These are phyloP conservation scores for Rhodocollybia butyracea DNA, from an alignment of 768 basidiomycete genomes.

Conservation along the genomic window DNA sequence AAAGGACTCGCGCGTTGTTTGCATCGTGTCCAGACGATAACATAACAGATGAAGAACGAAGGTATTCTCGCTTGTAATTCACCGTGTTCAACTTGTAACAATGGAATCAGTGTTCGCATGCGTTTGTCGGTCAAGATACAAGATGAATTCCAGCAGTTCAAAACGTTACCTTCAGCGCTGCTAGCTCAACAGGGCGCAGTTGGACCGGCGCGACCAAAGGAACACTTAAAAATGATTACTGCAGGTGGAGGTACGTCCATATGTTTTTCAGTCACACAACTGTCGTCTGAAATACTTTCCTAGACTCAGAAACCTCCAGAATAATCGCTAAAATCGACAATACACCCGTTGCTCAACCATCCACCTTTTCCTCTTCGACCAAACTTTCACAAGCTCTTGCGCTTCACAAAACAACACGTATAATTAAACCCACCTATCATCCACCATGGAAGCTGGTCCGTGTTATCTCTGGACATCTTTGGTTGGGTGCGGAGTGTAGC, in stretches of 20 bases:
- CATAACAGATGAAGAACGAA: slow-evolving; percentile 65
- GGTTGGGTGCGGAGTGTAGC: slow-evolving; percentile 97
- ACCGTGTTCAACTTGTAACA: background rate
- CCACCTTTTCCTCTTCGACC: slow-evolving; percentile 62
- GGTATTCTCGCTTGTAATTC: slow-evolving; percentile 36
- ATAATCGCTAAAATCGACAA: slow-evolving; percentile 77
- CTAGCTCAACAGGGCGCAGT: slow-evolving; percentile 78
- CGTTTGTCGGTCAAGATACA: slow-evolving; percentile 82
- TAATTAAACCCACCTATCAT: slow-evolving; percentile 94
- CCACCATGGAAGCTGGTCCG: slow-evolving; percentile 94
- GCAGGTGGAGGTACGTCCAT: slow-evolving; percentile 53
- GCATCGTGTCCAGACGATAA: slow-evolving; percentile 59
- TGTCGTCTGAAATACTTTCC: background rate
- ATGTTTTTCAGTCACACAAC: background rate
- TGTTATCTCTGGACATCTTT: slow-evolving; percentile 95
- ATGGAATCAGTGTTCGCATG: slow-evolving; percentile 52
- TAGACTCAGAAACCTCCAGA: slow-evolving; percentile 48
- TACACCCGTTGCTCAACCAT: slow-evolving; percentile 61
- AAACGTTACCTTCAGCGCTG: slow-evolving; percentile 78
- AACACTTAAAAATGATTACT: slow-evolving; percentile 64
- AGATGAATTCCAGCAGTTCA: slow-evolving; percentile 86
- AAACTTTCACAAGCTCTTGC: slow-evolving; percentile 87
- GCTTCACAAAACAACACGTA: slow-evolving; percentile 90
- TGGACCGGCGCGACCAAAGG: slow-evolving; percentile 73
- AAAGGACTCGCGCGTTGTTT: slow-evolving; percentile 71